phyloP scores from a whole-genome alignment of 2,329 filamentous ascomycete species.

The Penicillium sp. region DNA sequence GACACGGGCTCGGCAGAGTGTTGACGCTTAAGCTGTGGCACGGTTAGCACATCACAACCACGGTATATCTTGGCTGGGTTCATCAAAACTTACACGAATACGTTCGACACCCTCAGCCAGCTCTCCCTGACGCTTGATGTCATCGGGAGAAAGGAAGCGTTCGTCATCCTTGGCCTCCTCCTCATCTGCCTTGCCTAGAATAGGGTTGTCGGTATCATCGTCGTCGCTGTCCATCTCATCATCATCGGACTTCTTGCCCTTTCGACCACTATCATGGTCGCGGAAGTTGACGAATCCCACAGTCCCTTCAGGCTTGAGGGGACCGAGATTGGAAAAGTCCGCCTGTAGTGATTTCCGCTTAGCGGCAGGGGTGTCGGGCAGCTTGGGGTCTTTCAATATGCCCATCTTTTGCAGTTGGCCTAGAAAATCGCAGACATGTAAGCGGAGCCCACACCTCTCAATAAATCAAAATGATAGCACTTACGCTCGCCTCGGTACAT shows the following conservation, averaged over 20 bases:
- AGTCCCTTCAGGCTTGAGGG: constrained; percentile 82
- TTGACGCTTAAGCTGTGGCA: constrained; percentile 64
- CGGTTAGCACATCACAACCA: constrained; percentile 15
- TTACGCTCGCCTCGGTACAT: constrained; percentile 93
- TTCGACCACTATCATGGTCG: constrained; percentile 62
- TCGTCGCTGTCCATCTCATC: constrained; percentile 77
- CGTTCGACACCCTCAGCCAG: constrained; percentile 67
- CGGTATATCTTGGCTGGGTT: not conserved
- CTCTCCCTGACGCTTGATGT: constrained; percentile 62
- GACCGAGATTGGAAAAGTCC: constrained; percentile 82
- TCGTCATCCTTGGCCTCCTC: constrained; percentile 55
- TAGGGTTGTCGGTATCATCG: constrained; percentile 64
- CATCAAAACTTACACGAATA: constrained; percentile 59
- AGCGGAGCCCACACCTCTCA: not conserved
- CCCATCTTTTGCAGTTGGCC: constrained; percentile 97
- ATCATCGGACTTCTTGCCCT: constrained; percentile 62
- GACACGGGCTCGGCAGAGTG: constrained; percentile 63
- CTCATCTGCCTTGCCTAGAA: constrained; percentile 67
- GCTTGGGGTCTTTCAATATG: constrained; percentile 72
- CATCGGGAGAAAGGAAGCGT: constrained; percentile 60
- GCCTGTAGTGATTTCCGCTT: constrained; percentile 82
- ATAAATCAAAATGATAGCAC: constrained; percentile 45
- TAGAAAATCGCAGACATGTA: constrained; percentile 40
- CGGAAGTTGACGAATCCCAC: constrained; percentile 90
- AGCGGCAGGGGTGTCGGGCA: constrained; percentile 60